Evolutionary conservation across 352 stramenopile genomes (phyloP).

Genomic region (Aphanomyces astaci): DNA sequence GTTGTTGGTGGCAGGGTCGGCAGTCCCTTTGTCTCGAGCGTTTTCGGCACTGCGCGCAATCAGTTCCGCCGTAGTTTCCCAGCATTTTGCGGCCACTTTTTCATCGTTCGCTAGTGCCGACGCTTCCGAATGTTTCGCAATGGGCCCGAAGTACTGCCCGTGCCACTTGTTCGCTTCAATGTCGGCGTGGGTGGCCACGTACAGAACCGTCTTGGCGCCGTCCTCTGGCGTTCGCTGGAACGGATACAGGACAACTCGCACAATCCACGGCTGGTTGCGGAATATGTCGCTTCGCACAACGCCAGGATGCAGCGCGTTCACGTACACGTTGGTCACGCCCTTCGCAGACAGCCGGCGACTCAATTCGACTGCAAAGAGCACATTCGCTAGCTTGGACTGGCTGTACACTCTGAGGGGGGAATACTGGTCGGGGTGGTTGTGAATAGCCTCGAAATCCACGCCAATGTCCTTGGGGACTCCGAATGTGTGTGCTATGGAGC

Average conservation of each 20-base stretch:
- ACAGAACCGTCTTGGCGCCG: slow-evolving; percentile 20
- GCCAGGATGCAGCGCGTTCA: slow-evolving; percentile 29
- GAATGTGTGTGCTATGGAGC: slow-evolving; percentile 27
- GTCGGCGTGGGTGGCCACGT: neutral
- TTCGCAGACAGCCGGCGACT: slow-evolving; percentile 23
- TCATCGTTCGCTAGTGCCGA: too few relatives aligned
- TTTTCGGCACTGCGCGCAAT: too few relatives aligned
- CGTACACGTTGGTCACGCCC: slow-evolving; percentile 25
- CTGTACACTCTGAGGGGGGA: neutral
- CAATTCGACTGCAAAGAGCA: slow-evolving; percentile 30
- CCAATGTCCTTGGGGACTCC: neutral
- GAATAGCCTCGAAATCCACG: slow-evolving; percentile 5
- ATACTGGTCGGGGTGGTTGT: slow-evolving; percentile 1
- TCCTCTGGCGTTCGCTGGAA: neutral
- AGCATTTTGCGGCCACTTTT: too few relatives aligned
- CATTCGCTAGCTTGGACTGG: slow-evolving; percentile 28
- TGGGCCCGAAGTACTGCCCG: slow-evolving; percentile 8
- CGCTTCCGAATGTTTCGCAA: too few relatives aligned
- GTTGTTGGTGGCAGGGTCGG: too few relatives aligned
- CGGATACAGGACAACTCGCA: neutral
- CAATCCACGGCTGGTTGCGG: neutral
- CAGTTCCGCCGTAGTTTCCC: too few relatives aligned
- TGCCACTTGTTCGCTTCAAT: neutral
- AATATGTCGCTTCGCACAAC: neutral
- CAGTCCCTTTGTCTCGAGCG: too few relatives aligned